Conservation (phyloP, 306 rosid species). For the Prunus kanzakura region DNA sequence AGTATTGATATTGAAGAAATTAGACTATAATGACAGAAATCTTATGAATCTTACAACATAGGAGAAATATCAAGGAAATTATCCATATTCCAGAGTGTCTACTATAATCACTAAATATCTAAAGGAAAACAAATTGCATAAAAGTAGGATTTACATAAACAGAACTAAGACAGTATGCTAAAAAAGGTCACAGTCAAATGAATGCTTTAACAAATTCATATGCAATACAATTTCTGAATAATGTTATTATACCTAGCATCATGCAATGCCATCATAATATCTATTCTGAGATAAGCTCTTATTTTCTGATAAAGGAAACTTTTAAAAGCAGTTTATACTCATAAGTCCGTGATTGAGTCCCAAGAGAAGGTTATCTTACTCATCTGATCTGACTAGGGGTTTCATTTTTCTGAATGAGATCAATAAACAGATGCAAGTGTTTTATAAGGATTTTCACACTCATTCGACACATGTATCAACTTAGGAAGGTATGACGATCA, state of each 20-base stretch:
- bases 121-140: not conserved
- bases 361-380: not conserved
- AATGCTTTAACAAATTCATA: not conserved
- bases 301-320: not conserved
- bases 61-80: not conserved
- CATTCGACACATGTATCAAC: constrained; percentile 13
- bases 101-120: constrained; percentile 1
- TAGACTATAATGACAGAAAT: not conserved
- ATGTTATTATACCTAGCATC: not conserved
- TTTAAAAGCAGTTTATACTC: not conserved
- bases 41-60: not conserved
- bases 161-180: not conserved
- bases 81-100: too few species aligned
- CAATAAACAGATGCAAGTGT: not conserved
- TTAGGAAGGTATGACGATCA: constrained; percentile 10
- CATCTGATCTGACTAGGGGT: not conserved
- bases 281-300: not conserved
- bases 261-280: not conserved
- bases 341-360: not conserved
- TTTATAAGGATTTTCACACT: constrained; percentile 6
- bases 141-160: not conserved
- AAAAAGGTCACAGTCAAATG: not conserved
- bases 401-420: not conserved
- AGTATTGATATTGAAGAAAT: not conserved
- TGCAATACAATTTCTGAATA: not conserved